Conservation (phyloP, 441 rosid genomes). For the Corymbia calophylla region DNA sequence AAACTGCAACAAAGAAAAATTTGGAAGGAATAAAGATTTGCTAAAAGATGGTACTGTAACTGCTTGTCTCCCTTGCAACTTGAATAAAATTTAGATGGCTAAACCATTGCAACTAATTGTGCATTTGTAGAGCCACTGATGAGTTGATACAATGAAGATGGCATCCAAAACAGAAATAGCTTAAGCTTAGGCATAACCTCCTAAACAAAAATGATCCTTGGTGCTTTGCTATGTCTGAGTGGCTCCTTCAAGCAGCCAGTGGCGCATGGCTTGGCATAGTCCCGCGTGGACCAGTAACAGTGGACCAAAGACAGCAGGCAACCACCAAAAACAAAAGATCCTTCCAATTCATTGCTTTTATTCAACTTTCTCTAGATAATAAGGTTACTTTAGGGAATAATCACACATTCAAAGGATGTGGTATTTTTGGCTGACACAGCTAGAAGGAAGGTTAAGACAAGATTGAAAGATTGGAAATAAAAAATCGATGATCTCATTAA, state of each 20-base stretch:
- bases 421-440: background rate
- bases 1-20: conserved; percentile 26
- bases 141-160: background rate
- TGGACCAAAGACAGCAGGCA: background rate
- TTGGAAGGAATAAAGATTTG: background rate
- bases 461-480: background rate
- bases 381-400: background rate
- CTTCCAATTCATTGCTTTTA: background rate
- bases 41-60: background rate
- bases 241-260: background rate
- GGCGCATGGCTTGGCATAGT: background rate
- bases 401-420: background rate
- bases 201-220: background rate
- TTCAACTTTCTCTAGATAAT: background rate
- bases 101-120: background rate
- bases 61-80: background rate
- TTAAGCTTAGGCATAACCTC: background rate
- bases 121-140: background rate
- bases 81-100: background rate
- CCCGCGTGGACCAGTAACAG: background rate
- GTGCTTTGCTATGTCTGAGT: background rate
- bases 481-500: background rate
- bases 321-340: background rate
- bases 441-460: background rate
- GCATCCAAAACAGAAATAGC: background rate